A percentile compares a stretch with the other conserved stretches of the same genome.
phyloP scores from a whole-genome alignment of 805 yeast genomes.

The Metschnikowia anglica region DNA sequence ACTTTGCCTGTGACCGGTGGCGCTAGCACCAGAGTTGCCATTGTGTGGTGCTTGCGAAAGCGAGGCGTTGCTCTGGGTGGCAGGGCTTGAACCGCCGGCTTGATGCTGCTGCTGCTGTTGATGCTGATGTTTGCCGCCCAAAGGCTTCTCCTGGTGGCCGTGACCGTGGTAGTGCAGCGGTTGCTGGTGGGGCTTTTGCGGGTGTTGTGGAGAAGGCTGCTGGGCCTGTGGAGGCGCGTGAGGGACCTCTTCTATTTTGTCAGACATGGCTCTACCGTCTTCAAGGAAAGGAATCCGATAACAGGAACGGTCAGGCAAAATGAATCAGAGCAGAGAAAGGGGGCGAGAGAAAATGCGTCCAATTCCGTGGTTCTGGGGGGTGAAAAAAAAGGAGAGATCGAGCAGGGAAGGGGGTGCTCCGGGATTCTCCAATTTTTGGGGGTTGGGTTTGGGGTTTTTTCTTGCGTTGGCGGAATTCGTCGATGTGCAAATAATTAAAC shows the following conservation, averaged over 20 bases:
- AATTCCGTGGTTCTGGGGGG: no score
- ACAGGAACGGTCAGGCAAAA: not conserved
- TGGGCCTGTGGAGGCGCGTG: conserved; percentile 4
- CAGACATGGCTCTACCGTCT: conserved; percentile 9
- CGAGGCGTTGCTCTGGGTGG: conserved; percentile 1
- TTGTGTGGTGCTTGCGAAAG: not conserved
- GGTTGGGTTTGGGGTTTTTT: not conserved
- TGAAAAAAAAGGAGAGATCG: not conserved
- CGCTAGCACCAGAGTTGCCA: conserved; percentile 8
- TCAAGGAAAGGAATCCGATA: not conserved
- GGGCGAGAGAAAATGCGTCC: no score
- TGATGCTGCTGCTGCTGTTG: not conserved
- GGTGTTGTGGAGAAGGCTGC: conserved; percentile 1
- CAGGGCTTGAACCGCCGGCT: not conserved
- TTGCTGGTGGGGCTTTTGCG: conserved; percentile 6
- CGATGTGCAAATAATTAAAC: conserved; percentile 16
- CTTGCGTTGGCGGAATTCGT: conserved; percentile 9
- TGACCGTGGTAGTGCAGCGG: conserved; percentile 10
- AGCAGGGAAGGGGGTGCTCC: not conserved
- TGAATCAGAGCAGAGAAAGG: not conserved
- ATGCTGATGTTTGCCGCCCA: conserved; percentile 2
- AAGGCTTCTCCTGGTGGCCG: no score
- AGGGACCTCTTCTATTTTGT: conserved; percentile 11
- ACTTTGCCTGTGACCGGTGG: conserved; percentile 14
- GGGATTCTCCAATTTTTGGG: conserved; percentile 2